Percentiles rank a stretch among this genome's conserved stretches.
Evolutionary conservation across 2,329 filamentous ascomycete genomes (phyloP).

Genomic region (Penicillium griseofulvum): DNA sequence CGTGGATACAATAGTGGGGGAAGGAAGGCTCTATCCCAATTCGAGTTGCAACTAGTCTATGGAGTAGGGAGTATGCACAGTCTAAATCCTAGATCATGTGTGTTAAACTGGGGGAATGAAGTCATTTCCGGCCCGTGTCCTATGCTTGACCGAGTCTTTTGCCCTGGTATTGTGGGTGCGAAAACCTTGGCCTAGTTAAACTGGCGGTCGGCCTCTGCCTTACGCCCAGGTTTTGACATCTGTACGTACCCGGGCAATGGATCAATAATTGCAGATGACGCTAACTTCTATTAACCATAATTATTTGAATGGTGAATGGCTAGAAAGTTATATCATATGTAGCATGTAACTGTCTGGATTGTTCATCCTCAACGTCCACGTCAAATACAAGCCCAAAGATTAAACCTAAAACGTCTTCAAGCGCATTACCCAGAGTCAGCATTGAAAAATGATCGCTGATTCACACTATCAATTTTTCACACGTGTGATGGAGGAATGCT

Average conservation of each 20-base stretch:
- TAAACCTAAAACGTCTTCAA: background rate
- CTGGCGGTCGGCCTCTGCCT: constrained; percentile 1
- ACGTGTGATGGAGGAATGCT: background rate
- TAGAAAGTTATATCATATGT: background rate
- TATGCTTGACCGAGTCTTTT: constrained; percentile 5
- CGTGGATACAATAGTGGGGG: background rate
- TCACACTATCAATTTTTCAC: background rate
- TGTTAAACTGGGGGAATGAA: constrained; percentile 4
- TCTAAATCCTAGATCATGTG: background rate
- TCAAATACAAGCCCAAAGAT: background rate
- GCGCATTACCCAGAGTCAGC: constrained; percentile 1
- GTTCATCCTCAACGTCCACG: background rate
- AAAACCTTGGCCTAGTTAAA: background rate
- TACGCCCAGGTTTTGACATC: background rate
- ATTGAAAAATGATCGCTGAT: background rate
- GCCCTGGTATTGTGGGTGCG: background rate
- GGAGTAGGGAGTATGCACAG: background rate
- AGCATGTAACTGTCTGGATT: background rate
- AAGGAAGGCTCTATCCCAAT: background rate
- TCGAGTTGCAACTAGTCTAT: background rate
- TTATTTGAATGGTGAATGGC: background rate
- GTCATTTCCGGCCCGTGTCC: background rate
- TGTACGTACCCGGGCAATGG: background rate
- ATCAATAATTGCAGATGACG: background rate
- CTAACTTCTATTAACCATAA: background rate